Conservation (phyloP, 345 rosid genomes). For the Brassica juncea region DNA sequence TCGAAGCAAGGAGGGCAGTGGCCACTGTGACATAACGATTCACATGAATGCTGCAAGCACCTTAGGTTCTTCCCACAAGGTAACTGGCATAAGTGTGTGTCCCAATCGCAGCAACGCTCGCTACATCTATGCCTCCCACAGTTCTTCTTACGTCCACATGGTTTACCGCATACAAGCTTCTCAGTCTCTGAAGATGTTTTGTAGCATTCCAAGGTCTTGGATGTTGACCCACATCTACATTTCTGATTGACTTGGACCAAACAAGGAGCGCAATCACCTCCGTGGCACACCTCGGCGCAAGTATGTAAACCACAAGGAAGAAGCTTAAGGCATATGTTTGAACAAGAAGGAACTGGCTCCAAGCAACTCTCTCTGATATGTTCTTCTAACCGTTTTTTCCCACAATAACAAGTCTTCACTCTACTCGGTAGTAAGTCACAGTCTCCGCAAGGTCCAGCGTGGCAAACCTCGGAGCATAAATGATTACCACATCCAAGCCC, state of each 20-base stretch:
- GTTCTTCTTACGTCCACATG: constrained; percentile 81
- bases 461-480: constrained; percentile 64
- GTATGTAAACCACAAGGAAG: constrained; percentile 72
- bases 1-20: constrained; percentile 95
- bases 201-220: constrained; percentile 72
- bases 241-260: constrained; percentile 62
- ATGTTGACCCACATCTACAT: constrained; percentile 78
- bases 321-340: constrained; percentile 55
- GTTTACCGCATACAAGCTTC: constrained; percentile 66
- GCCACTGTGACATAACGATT: constrained; percentile 88
- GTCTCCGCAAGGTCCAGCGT: constrained; percentile 83
- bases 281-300: constrained; percentile 75
- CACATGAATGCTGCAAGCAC: constrained; percentile 91
- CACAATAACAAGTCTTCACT: constrained; percentile 77
- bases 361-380: constrained; percentile 46
- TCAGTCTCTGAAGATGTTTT: constrained; percentile 53
- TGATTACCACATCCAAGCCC: constrained; percentile 74
- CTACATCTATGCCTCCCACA: constrained; percentile 95
- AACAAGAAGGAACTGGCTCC: constrained; percentile 51
- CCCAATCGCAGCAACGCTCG: constrained; percentile 83
- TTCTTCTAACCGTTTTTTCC: constrained; percentile 67
- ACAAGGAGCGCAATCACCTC: constrained; percentile 79
- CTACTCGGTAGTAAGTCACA: constrained; percentile 68
- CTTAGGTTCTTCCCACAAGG: constrained; percentile 89
- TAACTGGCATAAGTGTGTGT: constrained; percentile 86